A percentile compares a stretch with the other conserved stretches of the same genome.
Evolutionary conservation across 371 early-diverging fungal genomes (phyloP).

Genomic region (Basidiobolus heterosporus): DNA sequence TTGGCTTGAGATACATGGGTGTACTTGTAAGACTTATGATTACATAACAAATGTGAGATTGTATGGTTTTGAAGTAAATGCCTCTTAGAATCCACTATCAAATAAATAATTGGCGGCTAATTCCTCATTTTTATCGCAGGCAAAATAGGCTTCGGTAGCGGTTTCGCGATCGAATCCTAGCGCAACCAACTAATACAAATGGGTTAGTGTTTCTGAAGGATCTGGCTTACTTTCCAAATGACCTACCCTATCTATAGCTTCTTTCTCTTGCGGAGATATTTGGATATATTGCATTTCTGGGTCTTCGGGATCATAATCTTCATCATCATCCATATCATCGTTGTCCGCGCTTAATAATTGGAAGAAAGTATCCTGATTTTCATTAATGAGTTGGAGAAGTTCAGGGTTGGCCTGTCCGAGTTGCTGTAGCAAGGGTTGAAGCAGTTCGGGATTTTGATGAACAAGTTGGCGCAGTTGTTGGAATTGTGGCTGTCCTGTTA

Average conservation of each 20-base stretch:
- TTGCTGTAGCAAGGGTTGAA: constrained; percentile 74
- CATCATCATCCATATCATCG: constrained; percentile 15
- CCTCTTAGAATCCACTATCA: constrained; percentile 31
- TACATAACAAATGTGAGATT: no score
- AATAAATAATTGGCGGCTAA: constrained; percentile 91
- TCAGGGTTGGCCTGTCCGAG: constrained; percentile 73
- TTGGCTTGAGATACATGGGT: no score
- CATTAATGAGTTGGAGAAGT: constrained; percentile 46
- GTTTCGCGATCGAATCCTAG: constrained; percentile 70
- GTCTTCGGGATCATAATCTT: constrained; percentile 23
- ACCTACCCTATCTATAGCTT: constrained; percentile 74
- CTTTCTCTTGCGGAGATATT: constrained; percentile 79
- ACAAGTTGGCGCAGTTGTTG: constrained; percentile 77
- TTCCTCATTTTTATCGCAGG: constrained; percentile 95
- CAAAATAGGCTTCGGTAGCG: constrained; percentile 86
- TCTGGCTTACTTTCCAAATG: no score
- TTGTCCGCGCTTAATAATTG: constrained; percentile 21
- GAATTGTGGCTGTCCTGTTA: constrained; percentile 74
- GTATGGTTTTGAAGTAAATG: neutral
- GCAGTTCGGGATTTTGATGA: constrained; percentile 67
- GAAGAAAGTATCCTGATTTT: constrained; percentile 69
- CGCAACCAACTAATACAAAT: constrained; percentile 42
- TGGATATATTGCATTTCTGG: constrained; percentile 45
- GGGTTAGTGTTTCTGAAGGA: neutral
- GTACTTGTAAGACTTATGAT: no score